Percentiles rank a stretch among this genome's conserved stretches.
Evolutionary conservation across 2,329 filamentous ascomycete genomes (phyloP).

Genomic region (Aspergillus udagawae): DNA sequence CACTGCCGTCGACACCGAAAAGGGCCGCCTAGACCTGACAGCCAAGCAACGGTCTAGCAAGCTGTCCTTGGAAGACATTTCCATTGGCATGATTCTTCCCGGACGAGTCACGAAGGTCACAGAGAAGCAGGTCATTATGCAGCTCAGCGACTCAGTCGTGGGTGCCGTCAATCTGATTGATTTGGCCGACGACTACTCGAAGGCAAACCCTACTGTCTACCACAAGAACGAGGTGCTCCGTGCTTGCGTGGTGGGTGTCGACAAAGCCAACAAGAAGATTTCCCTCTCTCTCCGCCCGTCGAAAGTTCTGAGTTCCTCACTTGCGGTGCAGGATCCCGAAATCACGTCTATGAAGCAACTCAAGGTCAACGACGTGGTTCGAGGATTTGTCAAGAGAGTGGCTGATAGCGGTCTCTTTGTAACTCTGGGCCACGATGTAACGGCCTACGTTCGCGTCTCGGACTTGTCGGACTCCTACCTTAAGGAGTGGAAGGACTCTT

Average conservation of each 20-base stretch:
- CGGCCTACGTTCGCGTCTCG: constrained; percentile 76
- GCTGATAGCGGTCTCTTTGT: constrained; percentile 87
- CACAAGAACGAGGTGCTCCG: constrained; percentile 82
- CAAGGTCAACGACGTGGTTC: constrained; percentile 70
- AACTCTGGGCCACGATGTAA: constrained; percentile 73
- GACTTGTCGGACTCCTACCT: constrained; percentile 88
- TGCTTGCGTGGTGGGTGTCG: constrained; percentile 78
- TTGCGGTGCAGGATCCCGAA: constrained; percentile 76
- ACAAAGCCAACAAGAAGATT: constrained; percentile 78
- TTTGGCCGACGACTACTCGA: constrained; percentile 78
- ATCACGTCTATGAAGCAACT: constrained; percentile 68
- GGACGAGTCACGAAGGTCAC: constrained; percentile 81
- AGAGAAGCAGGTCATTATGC: constrained; percentile 78
- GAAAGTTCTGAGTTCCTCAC: constrained; percentile 79
- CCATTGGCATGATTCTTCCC: constrained; percentile 74
- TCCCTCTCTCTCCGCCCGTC: constrained; percentile 80
- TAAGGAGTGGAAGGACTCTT: constrained; percentile 92
- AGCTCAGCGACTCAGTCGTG: constrained; percentile 74
- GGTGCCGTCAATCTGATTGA: constrained; percentile 80
- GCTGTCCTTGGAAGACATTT: constrained; percentile 67
- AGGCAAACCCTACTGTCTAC: constrained; percentile 70
- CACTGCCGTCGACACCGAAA: constrained; percentile 65
- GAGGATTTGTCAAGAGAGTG: constrained; percentile 89
- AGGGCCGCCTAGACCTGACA: constrained; percentile 78
- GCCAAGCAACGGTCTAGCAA: constrained; percentile 62